Evolutionary conservation across 2,329 filamentous ascomycete genomes (phyloP).

Genomic region (Coniochaeta ligniaria): DNA sequence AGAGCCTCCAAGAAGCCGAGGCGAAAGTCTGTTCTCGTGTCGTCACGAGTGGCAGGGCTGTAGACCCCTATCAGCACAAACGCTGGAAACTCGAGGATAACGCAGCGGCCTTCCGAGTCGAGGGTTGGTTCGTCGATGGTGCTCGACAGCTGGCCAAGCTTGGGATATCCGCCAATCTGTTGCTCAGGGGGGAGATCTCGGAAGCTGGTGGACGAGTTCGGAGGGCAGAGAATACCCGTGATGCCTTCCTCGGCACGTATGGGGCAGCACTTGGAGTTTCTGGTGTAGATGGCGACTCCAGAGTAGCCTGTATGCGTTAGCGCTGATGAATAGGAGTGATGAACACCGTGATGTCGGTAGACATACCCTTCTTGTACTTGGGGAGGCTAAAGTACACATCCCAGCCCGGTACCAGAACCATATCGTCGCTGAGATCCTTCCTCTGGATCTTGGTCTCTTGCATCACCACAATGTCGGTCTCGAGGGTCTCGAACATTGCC

Average conservation of each 20-base stretch:
- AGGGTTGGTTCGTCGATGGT: conserved; percentile 62
- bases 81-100: conserved; percentile 86
- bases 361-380: conserved; percentile 79
- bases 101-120: conserved; percentile 86
- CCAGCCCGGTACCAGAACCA: conserved; percentile 92
- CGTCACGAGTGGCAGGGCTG: conserved; percentile 82
- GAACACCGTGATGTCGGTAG: too few species aligned
- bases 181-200: conserved; percentile 65
- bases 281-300: conserved; percentile 89
- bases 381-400: conserved; percentile 94
- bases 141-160: conserved; percentile 55
- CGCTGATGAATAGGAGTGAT: too few species aligned
- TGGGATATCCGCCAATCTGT: conserved; percentile 86
- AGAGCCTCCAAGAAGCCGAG: conserved; percentile 72
- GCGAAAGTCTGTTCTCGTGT: conserved; percentile 75
- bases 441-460: conserved; percentile 95
- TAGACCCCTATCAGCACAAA: conserved; percentile 94
- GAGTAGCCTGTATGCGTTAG: conserved; percentile 64
- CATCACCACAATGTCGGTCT: conserved; percentile 88
- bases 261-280: conserved; percentile 77
- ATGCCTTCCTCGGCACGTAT: conserved; percentile 93
- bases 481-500: conserved; percentile 91
- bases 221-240: conserved; percentile 69
- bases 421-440: conserved; percentile 88
- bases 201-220: conserved; percentile 64